Conservation (phyloP, 1,284 basidiomycete genomes). For the Pascua sp. region DNA sequence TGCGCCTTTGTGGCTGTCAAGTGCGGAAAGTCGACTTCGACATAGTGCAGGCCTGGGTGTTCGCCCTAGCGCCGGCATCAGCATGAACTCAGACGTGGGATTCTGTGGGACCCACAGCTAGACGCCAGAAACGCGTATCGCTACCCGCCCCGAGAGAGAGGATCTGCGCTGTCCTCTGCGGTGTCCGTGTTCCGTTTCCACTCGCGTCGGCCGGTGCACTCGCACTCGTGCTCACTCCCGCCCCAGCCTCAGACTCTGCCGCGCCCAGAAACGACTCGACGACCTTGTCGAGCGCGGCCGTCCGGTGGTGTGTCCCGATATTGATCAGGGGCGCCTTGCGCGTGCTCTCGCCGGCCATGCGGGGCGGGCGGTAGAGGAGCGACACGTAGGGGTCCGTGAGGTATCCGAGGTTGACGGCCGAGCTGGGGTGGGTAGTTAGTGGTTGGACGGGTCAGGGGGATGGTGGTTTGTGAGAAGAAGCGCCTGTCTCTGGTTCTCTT, state of each 20-base stretch:
- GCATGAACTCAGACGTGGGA: too few species aligned
- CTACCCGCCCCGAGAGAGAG: slow-evolving; percentile 88
- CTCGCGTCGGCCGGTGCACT: too few species aligned
- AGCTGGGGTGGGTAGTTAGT: slow-evolving; percentile 23
- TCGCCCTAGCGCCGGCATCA: too few species aligned
- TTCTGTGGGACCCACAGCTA: slow-evolving; percentile 61
- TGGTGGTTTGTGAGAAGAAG: neutral
- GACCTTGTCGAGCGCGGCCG: slow-evolving; percentile 72
- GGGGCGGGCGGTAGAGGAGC: slow-evolving; percentile 52
- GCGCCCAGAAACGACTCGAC: slow-evolving; percentile 66
- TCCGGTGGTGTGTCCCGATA: slow-evolving; percentile 85
- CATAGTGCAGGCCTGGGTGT: slow-evolving; percentile 53
- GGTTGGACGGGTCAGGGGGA: too few species aligned
- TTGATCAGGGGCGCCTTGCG: slow-evolving; percentile 78
- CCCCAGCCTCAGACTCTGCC: slow-evolving; percentile 5
- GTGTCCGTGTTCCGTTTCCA: neutral
- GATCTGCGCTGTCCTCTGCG: slow-evolving; percentile 60
- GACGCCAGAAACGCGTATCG: slow-evolving; percentile 87
- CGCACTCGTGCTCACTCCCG: neutral
- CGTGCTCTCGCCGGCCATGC: slow-evolving; percentile 5
- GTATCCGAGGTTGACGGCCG: slow-evolving; percentile 72
- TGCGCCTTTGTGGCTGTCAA: slow-evolving; percentile 78
- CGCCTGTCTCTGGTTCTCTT: too few species aligned
- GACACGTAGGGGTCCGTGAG: slow-evolving; percentile 67
- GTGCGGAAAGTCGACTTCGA: slow-evolving; percentile 88